Base-by-base conservation (phyloP, 179 eudicot species). In the Silene noctiflora region DNA sequence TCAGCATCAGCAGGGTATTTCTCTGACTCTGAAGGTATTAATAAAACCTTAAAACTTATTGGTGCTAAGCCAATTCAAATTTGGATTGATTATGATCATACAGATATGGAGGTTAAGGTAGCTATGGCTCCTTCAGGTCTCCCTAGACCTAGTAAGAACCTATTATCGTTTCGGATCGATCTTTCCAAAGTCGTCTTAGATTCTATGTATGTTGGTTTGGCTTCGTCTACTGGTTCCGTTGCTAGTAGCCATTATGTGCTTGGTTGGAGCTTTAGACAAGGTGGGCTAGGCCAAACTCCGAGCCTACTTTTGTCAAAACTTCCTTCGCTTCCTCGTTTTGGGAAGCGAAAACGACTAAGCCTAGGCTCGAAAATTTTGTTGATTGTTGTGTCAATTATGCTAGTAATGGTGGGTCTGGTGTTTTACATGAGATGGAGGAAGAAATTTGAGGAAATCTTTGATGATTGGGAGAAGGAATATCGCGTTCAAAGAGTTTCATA, bases 11-110 rank as follows among this genome's bases (percentile, higher is more conserved):
- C 83, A 31, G 67, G 46, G 21, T 87, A 83, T 68, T 67, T 51
- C 31, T 79, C 73, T 14, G 79, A 79, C 6, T 7, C 72, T 20
- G 56, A 2, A 33, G 35, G 44, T 16, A 53, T 69, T 22, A 75
- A 72, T 6, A 39, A 74, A 58, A 77, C n/a, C 51, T 66, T 86
- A 44, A 64, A 1, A 9, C 81, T 86, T 62, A 68, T 80, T 22
- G 74, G 86, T 53, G 78, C 81, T 2, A 74, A 78, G 44, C 82
- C 77, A 11, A 73, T 83, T 72, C 88, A 87, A 51, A 76, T 82
- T 19, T 87, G 88, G 90, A 72, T 87, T 7, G 86, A 87, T 55
- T 85, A 83, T 44, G 78, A 85, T 44, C 84, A 74, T 16, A 46
- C 17, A 2, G 33, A 48, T 2, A 27, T 25, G 72, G 2, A 55